Conservation (phyloP, 495 filamentous ascomycete species). For the Neurospora discreta region DNA sequence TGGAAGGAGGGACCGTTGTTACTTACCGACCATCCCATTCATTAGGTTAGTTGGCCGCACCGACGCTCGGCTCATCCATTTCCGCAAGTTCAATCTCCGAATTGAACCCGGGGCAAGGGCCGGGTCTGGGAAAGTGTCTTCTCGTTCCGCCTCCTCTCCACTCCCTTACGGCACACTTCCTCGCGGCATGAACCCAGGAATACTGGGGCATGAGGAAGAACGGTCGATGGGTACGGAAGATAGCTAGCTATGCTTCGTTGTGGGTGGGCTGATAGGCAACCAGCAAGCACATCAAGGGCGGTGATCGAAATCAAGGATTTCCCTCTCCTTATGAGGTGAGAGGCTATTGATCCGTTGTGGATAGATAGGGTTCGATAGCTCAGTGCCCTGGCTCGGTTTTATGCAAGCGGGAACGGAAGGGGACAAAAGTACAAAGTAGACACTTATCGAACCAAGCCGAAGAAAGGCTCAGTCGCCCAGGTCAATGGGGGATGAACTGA, state of each 20-base stretch:
- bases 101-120: neutral
- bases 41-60: neutral
- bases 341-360: neutral
- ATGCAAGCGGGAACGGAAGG: neutral
- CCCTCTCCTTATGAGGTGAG: neutral
- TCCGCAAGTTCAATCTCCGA: neutral
- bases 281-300: neutral
- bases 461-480: neutral
- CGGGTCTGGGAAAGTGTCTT: neutral
- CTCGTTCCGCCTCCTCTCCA: neutral
- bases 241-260: too few relatives aligned
- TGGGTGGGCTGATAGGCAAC: neutral
- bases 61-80: neutral
- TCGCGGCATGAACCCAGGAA: neutral
- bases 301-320: neutral
- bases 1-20: neutral
- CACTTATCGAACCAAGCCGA: neutral
- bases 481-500: neutral
- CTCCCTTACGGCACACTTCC: neutral
- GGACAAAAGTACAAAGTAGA: neutral
- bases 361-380: neutral
- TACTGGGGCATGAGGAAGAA: neutral
- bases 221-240: neutral
- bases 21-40: neutral
- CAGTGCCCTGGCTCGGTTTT: neutral